A percentile compares a stretch with the other conserved stretches of the same genome.
Conservation (phyloP, 1,284 basidiomycete genomes). For the Rhodotorula sp. region DNA sequence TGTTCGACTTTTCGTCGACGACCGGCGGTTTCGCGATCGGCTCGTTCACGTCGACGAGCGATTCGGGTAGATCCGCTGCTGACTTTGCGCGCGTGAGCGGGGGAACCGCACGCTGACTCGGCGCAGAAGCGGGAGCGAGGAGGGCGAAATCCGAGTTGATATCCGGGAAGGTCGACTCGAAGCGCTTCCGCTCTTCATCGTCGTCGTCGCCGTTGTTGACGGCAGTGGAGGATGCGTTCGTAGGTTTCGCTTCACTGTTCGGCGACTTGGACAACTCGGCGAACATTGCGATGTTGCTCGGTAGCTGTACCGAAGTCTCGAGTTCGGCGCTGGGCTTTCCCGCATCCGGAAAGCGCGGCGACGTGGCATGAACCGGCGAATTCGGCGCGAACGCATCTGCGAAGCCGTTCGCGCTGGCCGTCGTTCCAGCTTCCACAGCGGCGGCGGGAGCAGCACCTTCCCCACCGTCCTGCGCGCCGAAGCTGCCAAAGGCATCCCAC, state of each 20-base stretch:
- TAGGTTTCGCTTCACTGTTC: not conserved
- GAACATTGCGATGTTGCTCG: slow-evolving; percentile 27
- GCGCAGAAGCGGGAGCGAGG: not conserved
- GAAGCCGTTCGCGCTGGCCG: slow-evolving; percentile 13
- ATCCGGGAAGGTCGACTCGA: slow-evolving; percentile 33
- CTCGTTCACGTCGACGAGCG: not conserved
- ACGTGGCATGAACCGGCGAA: not conserved
- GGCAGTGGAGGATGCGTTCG: not conserved
- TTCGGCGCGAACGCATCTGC: slow-evolving; percentile 22
- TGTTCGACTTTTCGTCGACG: not conserved
- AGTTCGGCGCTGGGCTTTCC: not conserved
- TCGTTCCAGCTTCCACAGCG: not conserved
- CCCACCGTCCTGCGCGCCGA: not conserved
- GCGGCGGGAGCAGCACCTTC: not conserved
- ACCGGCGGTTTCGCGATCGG: not conserved
- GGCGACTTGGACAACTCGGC: slow-evolving; percentile 2
- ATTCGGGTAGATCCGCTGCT: not conserved
- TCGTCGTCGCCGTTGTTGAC: not conserved
- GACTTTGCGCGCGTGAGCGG: not conserved
- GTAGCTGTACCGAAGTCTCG: slow-evolving; percentile 17
- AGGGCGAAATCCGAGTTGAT: slow-evolving; percentile 9
- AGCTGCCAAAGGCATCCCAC: not conserved
- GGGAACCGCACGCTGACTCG: not conserved
- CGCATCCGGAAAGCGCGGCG: not conserved
- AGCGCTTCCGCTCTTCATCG: slow-evolving; percentile 22